phyloP scores from a whole-genome alignment of 305 asterid species.

The Nicotiana rustica region DNA sequence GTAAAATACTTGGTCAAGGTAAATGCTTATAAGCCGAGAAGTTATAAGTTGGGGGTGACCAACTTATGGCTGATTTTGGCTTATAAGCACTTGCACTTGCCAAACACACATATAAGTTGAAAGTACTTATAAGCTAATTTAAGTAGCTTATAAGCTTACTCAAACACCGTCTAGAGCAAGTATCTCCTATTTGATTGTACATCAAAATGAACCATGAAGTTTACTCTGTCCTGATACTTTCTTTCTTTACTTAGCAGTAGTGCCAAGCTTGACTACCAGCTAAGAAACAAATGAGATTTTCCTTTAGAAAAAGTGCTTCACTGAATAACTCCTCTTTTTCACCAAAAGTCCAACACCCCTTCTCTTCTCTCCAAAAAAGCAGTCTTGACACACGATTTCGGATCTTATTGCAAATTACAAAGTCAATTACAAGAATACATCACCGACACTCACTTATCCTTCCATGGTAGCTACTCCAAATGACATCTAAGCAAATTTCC shows the following conservation, averaged over 20 bases:
- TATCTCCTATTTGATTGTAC: conserved; percentile 8
- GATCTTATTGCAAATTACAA: not conserved
- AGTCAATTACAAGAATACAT: conserved; percentile 21
- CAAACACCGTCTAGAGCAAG: not conserved
- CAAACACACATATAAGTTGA: too few relatives aligned
- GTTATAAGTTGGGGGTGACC: too few relatives aligned
- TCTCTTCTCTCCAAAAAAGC: not conserved
- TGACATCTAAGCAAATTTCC: not conserved
- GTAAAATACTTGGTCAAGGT: too few relatives aligned
- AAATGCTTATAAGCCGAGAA: too few relatives aligned
- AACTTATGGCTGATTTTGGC: too few relatives aligned
- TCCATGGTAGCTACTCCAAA: not conserved
- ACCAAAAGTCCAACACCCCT: not conserved
- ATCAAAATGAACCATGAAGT: not conserved
- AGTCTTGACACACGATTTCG: not conserved
- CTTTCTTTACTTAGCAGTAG: not conserved
- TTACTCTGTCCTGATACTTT: not conserved
- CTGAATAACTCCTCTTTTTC: not conserved
- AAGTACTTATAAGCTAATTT: too few relatives aligned
- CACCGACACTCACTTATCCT: not conserved
- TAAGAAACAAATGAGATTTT: not conserved
- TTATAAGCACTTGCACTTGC: too few relatives aligned
- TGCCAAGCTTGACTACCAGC: not conserved
- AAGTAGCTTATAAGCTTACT: too few relatives aligned
- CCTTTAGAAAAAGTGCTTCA: not conserved